Conservation (phyloP, 495 filamentous ascomycete genomes). For the Talaromyces trachyspermus region DNA sequence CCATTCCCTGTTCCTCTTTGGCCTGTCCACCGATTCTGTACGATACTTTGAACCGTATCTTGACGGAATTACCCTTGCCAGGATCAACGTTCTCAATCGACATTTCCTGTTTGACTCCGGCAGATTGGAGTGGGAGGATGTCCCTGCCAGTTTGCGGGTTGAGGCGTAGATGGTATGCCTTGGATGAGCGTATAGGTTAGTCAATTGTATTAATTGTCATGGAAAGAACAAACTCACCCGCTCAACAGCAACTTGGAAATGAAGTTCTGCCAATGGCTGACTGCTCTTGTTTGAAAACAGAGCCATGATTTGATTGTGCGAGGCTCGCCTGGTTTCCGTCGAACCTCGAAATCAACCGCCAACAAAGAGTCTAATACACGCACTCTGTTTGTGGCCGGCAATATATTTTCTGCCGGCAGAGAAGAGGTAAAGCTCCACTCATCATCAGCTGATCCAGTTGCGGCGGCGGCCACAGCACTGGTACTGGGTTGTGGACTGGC, state of each 20-base stretch:
- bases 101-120: slow-evolving; percentile 79
- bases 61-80: slow-evolving; percentile 68
- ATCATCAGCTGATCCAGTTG: slow-evolving; percentile 46
- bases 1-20: slow-evolving; percentile 80
- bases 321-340: slow-evolving; percentile 29
- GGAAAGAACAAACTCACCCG: slow-evolving; percentile 51
- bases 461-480: slow-evolving; percentile 11
- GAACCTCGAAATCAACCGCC: slow-evolving; percentile 43
- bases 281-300: slow-evolving; percentile 72
- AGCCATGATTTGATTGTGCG: slow-evolving; percentile 51
- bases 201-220: not conserved
- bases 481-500: slow-evolving; percentile 15
- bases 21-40: slow-evolving; percentile 63
- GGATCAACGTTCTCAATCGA: slow-evolving; percentile 61
- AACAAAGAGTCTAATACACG: slow-evolving; percentile 50
- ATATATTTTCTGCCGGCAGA: slow-evolving; percentile 52
- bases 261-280: slow-evolving; percentile 66
- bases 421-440: slow-evolving; percentile 94
- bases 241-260: slow-evolving; percentile 87
- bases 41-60: slow-evolving; percentile 79
- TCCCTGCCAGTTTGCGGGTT: slow-evolving; percentile 74
- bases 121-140: slow-evolving; percentile 62
- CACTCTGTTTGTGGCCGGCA: slow-evolving; percentile 52
- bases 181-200: slow-evolving; percentile 5
- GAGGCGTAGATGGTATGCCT: slow-evolving; percentile 76